Evolutionary conservation across 306 rosid species (phyloP), one percentile per base, ranked within the genome.

Genomic region (Begonia fuchsioides): DNA sequence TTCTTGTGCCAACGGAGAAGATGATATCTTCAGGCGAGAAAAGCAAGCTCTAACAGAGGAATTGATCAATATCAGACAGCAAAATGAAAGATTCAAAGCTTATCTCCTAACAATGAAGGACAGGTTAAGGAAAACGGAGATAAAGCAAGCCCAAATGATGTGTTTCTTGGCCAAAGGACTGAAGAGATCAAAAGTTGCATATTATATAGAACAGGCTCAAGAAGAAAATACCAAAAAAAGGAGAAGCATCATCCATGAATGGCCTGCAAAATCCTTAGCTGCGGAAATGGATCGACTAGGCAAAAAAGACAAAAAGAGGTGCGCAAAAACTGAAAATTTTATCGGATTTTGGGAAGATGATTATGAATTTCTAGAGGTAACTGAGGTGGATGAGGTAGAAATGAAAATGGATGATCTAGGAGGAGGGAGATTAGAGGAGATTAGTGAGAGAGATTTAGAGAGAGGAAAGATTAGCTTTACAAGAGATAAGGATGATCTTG

Each of bases 81-180:
- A 79, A 12, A 90, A 87, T 15, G 86, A 87, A 3, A 68, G 56
- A 32, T 61, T 80, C 10, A 70, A 39, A 69, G 10, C 49, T 60
- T 52, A 53, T 62, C 63, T 86, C 44, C 74, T 66, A 50, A 61
- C 62, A 50, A 70, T 82, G 86, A 92, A 79, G 56, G 60, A 35
- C 2, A 73, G 87, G 54, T 55, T 90, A 8, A 67, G 58, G 52
- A 77, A 43, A 38, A 79, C 82, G 3, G 95, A 90, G 46, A 48
- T 56, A 41, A 84, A 75, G 26, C 95, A 88, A 32, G 70, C 68
- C 35, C 82, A 82, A 3, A 77, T 70, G 80, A 70, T 72, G 82
- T 72, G 39, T 38, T 87, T 87, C 76, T 68, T 82, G 66, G 84
- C 82, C 38, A 77, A 70, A 55, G 94, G 82, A 59, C 72, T 87